Percentiles rank a stretch among this genome's conserved stretches.
Conservation (phyloP, 2,329 filamentous ascomycete species). For the Ophiostoma ulmi region DNA sequence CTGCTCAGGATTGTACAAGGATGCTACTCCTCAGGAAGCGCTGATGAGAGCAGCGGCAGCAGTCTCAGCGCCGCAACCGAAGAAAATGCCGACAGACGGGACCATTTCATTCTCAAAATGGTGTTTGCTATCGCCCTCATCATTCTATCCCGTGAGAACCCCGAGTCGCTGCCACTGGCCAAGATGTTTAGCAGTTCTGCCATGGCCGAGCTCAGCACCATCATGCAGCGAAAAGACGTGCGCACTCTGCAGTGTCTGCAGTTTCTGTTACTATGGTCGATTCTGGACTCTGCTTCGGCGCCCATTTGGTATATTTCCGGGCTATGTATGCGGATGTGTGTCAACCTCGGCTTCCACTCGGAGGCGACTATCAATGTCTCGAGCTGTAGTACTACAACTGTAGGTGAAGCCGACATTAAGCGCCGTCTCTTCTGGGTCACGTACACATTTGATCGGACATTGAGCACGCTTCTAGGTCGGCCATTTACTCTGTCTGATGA, state of each 20-base stretch:
- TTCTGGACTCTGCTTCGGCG: constrained; percentile 27
- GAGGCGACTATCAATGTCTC: constrained; percentile 26
- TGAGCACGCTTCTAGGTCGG: constrained; percentile 29
- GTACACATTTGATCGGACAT: constrained; percentile 29
- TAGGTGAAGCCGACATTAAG: constrained; percentile 25
- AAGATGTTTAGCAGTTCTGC: constrained; percentile 27
- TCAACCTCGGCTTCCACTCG: constrained; percentile 29
- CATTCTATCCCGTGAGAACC: constrained; percentile 27
- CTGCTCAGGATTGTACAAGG: constrained; percentile 20
- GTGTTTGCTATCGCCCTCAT: constrained; percentile 27
- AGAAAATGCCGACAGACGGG: constrained; percentile 21
- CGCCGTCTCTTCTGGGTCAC: constrained; percentile 31
- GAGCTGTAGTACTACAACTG: background rate
- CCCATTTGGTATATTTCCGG: constrained; percentile 31
- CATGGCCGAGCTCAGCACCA: constrained; percentile 26
- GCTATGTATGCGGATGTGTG: constrained; percentile 30
- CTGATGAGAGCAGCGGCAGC: too few species aligned
- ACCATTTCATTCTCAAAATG: constrained; percentile 29
- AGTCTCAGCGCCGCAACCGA: background rate
- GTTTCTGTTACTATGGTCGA: constrained; percentile 28
- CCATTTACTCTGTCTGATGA: constrained; percentile 29
- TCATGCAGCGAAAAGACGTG: constrained; percentile 28
- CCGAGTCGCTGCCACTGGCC: constrained; percentile 26
- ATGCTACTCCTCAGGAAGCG: constrained; percentile 13
- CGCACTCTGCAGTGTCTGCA: constrained; percentile 29